Conservation (phyloP, 2,329 filamentous ascomycete species). For the Aspergillus neoniger region DNA sequence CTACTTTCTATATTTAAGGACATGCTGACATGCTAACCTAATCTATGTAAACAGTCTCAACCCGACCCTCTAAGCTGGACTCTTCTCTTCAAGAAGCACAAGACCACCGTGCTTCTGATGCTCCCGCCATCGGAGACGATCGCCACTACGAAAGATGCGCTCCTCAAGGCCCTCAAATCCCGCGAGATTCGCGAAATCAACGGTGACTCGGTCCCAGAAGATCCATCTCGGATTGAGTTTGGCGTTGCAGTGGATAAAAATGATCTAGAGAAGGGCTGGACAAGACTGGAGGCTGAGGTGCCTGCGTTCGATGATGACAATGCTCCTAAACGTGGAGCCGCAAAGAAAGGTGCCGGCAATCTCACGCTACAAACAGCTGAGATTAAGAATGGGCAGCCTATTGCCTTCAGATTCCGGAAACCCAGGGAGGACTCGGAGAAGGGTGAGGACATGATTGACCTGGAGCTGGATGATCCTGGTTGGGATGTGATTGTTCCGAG, state of each 20-base stretch:
- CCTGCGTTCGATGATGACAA: conserved; percentile 29
- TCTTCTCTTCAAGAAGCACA: conserved; percentile 71
- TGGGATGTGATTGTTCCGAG: conserved; percentile 42
- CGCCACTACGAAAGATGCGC: conserved; percentile 57
- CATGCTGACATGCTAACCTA: not conserved
- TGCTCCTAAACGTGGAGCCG: conserved; percentile 28
- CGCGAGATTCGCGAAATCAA: conserved; percentile 45
- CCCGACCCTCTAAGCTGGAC: conserved; percentile 58
- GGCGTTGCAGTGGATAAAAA: conserved; percentile 51
- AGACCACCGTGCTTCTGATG: conserved; percentile 70
- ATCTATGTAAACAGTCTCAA: conserved; percentile 19
- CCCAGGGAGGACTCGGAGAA: conserved; percentile 6
- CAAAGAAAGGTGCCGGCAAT: conserved; percentile 28
- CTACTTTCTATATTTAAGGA: too few relatives aligned
- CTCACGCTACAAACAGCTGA: conserved; percentile 31
- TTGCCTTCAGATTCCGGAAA: conserved; percentile 41
- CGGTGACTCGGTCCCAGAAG: conserved; percentile 39
- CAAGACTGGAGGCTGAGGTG: conserved; percentile 39
- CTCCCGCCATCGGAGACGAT: conserved; percentile 62
- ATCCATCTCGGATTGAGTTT: conserved; percentile 48
- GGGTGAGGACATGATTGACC: conserved; percentile 26
- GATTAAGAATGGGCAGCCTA: conserved; percentile 32
- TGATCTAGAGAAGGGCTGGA: conserved; percentile 55
- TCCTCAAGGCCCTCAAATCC: conserved; percentile 58
- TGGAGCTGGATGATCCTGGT: conserved; percentile 34